Evolutionary conservation across 768 basidiomycete genomes (phyloP), one percentile per base, ranked within the genome.

Genomic region (Tricholoma sp.): DNA sequence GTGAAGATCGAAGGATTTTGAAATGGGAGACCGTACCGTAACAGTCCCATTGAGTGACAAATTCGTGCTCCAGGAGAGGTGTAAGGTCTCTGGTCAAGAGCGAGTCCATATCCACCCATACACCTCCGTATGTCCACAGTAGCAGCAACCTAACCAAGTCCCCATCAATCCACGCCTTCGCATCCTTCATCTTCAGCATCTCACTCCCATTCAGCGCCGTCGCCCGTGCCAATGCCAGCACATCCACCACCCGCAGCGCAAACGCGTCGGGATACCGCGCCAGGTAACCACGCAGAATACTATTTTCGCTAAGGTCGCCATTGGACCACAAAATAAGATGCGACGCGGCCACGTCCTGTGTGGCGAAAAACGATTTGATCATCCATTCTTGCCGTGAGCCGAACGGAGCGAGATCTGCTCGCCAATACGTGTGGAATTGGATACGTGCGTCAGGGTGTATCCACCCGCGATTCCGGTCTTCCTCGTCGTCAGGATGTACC

Each of bases 51-150:
- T 99, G 94, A 1, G 93, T 96, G 9, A 98, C 92, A 67, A 95
- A 99, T 70, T 99, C 96, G 64, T 92, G 89, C 68, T 97, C 95
- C 6, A 90, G 78, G 54, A 98, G 75, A 8, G 95, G 94, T 2
- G 85, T 76, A 33, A 98, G 73, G 72, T 94, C 91, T 54, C 96
- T 76, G 45, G 93, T 96, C 59, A 98, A 75, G 54, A 98, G 79
- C 51, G 90, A 90, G 70, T 99, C 96, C 94, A 98, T 97, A 68
- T 99, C 96, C 48, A 98, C 79, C 96, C 96, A 98, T 20, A 97
- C 83, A 0, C 96, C 96, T 1, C 96, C 96, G 65, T 82, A 85
- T 58, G 82, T 84, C 91, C 94, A 98, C 33, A 97, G 72, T 29
- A 94, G 82, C 57, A 99, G 74, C 61, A 98, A 66, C 51, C 96